Conservation (phyloP, 768 basidiomycete species). For the Hortiboletus flavorubellus region DNA sequence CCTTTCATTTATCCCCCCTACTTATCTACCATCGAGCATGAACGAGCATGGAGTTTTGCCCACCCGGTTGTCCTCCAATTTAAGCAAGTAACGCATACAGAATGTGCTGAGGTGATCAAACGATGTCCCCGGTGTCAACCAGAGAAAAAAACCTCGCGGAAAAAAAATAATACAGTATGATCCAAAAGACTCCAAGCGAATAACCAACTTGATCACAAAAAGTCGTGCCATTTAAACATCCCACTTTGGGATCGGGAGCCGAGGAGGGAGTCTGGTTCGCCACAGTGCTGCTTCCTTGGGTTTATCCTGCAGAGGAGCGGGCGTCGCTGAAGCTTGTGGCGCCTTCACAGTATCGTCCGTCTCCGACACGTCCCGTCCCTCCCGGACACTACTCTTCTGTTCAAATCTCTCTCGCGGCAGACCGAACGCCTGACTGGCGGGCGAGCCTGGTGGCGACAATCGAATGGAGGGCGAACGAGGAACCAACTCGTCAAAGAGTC, state of each 20-base stretch:
- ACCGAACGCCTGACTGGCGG: not conserved
- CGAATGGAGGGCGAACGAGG: slow-evolving; percentile 18
- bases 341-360: not conserved
- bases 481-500: slow-evolving; percentile 11
- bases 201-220: not conserved
- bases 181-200: not conserved
- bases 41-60: no score
- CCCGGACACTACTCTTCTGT: not conserved
- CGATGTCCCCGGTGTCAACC: not conserved
- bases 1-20: no score
- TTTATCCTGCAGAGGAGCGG: slow-evolving; percentile 7
- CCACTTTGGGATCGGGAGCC: slow-evolving; percentile 32
- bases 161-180: no score
- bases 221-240: slow-evolving; percentile 8
- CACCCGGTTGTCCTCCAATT: no score
- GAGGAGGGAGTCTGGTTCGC: slow-evolving; percentile 28
- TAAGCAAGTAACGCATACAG: no score
- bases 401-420: slow-evolving; percentile 1
- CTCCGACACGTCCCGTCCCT: not conserved
- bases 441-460: slow-evolving; percentile 18
- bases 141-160: no score
- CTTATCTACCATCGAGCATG: no score
- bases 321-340: not conserved
- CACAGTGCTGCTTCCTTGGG: slow-evolving; percentile 13
- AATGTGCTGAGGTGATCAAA: not conserved